Base-by-base conservation (phyloP, 2,329 filamentous ascomycete species). In the Penicillium concentricum region DNA sequence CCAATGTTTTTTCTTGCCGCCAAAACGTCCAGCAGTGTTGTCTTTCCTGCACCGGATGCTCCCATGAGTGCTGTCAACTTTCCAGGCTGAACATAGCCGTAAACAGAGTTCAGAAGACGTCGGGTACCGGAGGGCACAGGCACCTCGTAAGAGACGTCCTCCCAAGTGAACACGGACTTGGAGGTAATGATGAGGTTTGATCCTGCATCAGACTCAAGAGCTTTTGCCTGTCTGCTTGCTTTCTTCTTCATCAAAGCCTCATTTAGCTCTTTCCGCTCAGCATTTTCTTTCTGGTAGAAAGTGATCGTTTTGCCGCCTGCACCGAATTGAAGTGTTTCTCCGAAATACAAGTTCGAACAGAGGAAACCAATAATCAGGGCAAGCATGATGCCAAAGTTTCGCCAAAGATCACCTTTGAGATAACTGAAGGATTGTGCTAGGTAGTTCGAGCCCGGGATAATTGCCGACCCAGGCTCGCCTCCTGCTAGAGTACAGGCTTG, bases 401-500 rank as follows among this genome's bases (percentile, higher is more conserved):
- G 82, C 91, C 91, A 95, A 1, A 94, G 79, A 50, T 93, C 84
- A 1, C 78, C 75, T 0, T 83, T 81, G 13, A 78, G 72, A 75
- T 92, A 95, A 0, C 82, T 81, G 72, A 90, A 96, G 0, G 81
- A 85, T 22, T 84, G 74, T 0, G 82, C 79, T 58, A 96, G 84
- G 69, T 96, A 96, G 15, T 80, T 82, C 0, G 78, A 76, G 4
- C 91, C 92, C 0, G 82, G 80, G 0, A 96, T 84, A 10, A 79
- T 69, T 1, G 79, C 73, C 0, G 83, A 87, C 1, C 91, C 91
- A 0, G 87, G 78, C 0, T 76, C 78, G 8, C 88, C 89, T 1
- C 91, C 92, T 0, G 87, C 75, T 3, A 95, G 81, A 0, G 91
- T 94, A 76, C 92, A 96, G 1, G 91, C 88, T 74, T 94, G 91